These are phyloP conservation scores for Penicillium canescens DNA, from an alignment of 495 filamentous ascomycete genomes.

Conservation along the genomic window DNA sequence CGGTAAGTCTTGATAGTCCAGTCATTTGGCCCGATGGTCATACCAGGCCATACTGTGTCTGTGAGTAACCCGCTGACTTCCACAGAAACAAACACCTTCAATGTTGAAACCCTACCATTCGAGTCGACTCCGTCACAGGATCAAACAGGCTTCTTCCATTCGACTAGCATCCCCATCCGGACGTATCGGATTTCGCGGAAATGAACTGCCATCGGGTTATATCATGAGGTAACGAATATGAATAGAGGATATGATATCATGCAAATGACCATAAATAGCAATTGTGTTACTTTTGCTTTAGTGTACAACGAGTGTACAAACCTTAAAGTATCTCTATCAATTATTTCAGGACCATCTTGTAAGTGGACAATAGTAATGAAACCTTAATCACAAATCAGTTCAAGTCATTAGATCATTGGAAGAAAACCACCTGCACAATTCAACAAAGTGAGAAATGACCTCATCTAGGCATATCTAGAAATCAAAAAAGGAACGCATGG, in stretches of 20 bases:
- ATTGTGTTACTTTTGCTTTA: not conserved
- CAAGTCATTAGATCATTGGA: not conserved
- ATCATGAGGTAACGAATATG: slow-evolving; percentile 8
- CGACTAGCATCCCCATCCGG: slow-evolving; percentile 49
- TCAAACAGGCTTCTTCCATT: slow-evolving; percentile 61
- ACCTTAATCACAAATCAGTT: not conserved
- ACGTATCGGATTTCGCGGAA: slow-evolving; percentile 37
- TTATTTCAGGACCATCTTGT: not conserved
- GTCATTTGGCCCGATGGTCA: not conserved
- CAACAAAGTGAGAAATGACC: not conserved
- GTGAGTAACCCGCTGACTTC: not conserved
- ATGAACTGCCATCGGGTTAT: not conserved
- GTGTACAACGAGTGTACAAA: not conserved
- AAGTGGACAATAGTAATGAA: too few species aligned
- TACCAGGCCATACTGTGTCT: not conserved
- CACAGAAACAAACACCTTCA: slow-evolving; percentile 38
- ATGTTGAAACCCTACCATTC: slow-evolving; percentile 43
- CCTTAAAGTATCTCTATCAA: not conserved
- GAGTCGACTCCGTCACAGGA: slow-evolving; percentile 40
- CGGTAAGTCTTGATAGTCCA: slow-evolving; percentile 42
- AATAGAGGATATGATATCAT: slow-evolving; percentile 5
- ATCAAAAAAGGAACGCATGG: slow-evolving; percentile 10
- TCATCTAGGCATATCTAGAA: slow-evolving; percentile 2
- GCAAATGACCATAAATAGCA: not conserved
- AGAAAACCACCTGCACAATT: not conserved